Conservation (phyloP, 805 yeast genomes). For the Pichia paraexigua region DNA sequence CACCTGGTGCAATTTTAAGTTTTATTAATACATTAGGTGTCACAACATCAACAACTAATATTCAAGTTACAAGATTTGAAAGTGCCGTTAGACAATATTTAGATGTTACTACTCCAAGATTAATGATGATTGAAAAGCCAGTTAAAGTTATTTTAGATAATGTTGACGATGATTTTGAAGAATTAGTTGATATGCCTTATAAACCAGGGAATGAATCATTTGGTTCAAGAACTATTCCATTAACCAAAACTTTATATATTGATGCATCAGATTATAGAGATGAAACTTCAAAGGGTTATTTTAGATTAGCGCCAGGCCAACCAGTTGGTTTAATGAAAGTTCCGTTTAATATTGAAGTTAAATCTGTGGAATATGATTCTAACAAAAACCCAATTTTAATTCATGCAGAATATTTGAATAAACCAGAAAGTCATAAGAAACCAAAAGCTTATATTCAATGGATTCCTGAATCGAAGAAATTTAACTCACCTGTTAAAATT, state of each 20-base stretch:
- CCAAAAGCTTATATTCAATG: conserved; percentile 98
- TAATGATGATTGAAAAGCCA: conserved; percentile 90
- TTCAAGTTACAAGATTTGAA: conserved; percentile 86
- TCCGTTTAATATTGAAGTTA: conserved; percentile 72
- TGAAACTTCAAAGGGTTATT: conserved; percentile 61
- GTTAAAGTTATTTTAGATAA: conserved; percentile 77
- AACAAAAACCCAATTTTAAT: conserved; percentile 61
- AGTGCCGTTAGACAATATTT: conserved; percentile 78
- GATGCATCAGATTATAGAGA: conserved; percentile 85
- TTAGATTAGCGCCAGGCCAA: conserved; percentile 89
- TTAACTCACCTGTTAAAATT: conserved; percentile 55
- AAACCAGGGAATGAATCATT: conserved; percentile 77
- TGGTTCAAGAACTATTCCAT: conserved; percentile 68
- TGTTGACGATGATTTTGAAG: conserved; percentile 65
- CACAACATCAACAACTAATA: conserved; percentile 86
- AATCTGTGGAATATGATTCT: conserved; percentile 52
- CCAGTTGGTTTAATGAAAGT: conserved; percentile 92
- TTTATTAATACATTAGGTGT: conserved; percentile 95
- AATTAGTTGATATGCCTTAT: conserved; percentile 70
- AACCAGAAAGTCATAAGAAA: conserved; percentile 45
- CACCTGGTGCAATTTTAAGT: conserved; percentile 94
- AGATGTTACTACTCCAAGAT: conserved; percentile 87
- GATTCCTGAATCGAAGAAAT: conserved; percentile 67
- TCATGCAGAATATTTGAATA: conserved; percentile 74
- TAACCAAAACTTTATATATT: conserved; percentile 71